Conservation (phyloP, 2,329 filamentous ascomycete genomes). For the Scolecobasidium constrictum region DNA sequence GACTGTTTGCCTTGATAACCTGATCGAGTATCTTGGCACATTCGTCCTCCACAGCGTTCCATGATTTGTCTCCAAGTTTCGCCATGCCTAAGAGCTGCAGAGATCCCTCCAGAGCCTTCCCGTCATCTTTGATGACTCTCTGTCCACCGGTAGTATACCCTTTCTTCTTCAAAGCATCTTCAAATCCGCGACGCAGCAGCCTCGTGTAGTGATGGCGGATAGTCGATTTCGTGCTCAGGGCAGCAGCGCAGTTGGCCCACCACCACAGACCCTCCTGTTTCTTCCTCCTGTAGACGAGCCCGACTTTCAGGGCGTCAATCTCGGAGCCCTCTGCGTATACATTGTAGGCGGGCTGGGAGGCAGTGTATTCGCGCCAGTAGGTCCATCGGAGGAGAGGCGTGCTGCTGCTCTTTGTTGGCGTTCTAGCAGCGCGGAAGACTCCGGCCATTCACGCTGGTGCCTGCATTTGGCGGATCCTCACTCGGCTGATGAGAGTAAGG, state of each 20-base stretch:
- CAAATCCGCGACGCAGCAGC: not conserved
- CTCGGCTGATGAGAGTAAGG: no score
- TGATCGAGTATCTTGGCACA: not conserved
- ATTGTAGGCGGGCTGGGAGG: not conserved
- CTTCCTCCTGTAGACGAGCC: not conserved
- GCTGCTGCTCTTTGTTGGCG: not conserved
- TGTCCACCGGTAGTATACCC: not conserved
- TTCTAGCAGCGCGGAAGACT: not conserved
- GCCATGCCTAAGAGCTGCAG: not conserved
- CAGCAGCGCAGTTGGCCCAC: not conserved
- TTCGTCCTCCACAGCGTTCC: not conserved
- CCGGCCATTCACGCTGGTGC: not conserved
- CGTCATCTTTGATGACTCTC: not conserved
- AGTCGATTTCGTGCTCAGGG: not conserved
- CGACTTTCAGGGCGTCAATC: not conserved
- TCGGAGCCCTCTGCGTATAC: not conserved
- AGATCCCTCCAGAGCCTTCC: not conserved
- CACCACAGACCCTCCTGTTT: not conserved
- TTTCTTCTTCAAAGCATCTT: not conserved
- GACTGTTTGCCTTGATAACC: no score
- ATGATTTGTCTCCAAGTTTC: not conserved
- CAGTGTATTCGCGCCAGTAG: not conserved
- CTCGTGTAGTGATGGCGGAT: not conserved
- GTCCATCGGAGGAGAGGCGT: not conserved
- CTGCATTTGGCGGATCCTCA: no score